Base-by-base conservation (phyloP, 176 grass and related monocot genomes). In the Oryza glumipatula region DNA sequence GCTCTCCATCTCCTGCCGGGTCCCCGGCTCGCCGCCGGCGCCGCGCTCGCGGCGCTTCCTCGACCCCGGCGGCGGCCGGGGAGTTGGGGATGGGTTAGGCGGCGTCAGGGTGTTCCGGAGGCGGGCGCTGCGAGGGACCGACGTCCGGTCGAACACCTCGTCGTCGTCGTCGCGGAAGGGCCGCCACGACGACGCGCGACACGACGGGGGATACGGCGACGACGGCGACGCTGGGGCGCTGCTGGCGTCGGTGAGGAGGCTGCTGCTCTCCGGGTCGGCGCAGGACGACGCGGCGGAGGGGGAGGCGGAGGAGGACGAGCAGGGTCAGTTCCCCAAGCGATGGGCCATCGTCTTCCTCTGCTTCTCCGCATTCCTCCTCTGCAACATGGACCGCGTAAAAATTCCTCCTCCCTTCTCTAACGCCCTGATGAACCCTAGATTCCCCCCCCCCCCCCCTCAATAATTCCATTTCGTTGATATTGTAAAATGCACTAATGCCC, bases 361-460 rank as follows among this genome's bases (percentile, higher is more conserved):
- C 88, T 98, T 98, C 91, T 98, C 93, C 69, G 89, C 91, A 14
- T 98, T 98, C 83, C 87, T 98, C 49, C 73, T 98, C 78, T 98
- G 93, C 87, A 98, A 98, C 91, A 98, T 95, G 96, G 93, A 98
- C 73, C 89, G 93, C 5, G 96, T 97, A 84, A 33, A 33, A 33
- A 0, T 33, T 58, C 30, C 54, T 44, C 65, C 84, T 68, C 71
- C 3, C 43, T 39, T 38, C 16, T 4, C 7, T 2, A 61, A 9
- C 14, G 9, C 21, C n/a, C 0, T 63, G 58, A 23, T 23, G 19
- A 63, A 23, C 58, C 58, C 58, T 63, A 63, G n/a, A 23, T 32
- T 32, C 26, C 26, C 26, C 26, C 26, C 26, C 24, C 26, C 26
- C 26, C 26, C 26, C 33, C 33, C 3, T 33, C 33, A 33, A 33